Evolutionary conservation across 2,329 filamentous ascomycete species (phyloP).

Genomic region (Graphilbum ipis-grandicollis): DNA sequence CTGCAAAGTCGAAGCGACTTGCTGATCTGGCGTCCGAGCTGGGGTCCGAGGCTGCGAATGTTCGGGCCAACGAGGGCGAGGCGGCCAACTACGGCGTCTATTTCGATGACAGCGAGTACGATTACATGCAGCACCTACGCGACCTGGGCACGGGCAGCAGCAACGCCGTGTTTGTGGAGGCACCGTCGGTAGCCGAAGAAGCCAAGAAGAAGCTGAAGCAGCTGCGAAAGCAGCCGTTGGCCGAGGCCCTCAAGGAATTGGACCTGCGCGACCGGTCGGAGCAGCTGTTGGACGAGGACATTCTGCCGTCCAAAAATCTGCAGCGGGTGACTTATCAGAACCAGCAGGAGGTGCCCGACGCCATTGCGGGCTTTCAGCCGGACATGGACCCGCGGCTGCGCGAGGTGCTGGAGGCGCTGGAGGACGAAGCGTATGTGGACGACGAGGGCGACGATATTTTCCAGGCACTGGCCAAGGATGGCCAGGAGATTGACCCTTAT

Average conservation of each 20-base stretch:
- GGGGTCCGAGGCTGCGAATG: slow-evolving; percentile 42
- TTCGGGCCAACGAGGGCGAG: slow-evolving; percentile 86
- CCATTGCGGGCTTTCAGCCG: slow-evolving; percentile 83
- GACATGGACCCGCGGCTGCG: slow-evolving; percentile 91
- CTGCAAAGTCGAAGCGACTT: slow-evolving; percentile 53
- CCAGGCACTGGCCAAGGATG: slow-evolving; percentile 27
- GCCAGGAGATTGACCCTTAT: slow-evolving; percentile 37
- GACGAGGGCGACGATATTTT: slow-evolving; percentile 83
- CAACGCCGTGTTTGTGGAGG: slow-evolving; percentile 70
- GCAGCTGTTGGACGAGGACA: slow-evolving; percentile 52
- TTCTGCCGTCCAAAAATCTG: slow-evolving; percentile 66
- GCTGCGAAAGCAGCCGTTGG: slow-evolving; percentile 64
- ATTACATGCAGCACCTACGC: slow-evolving; percentile 98
- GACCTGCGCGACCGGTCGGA: slow-evolving; percentile 35
- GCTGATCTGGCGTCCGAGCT: slow-evolving; percentile 64
- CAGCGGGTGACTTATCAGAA: slow-evolving; percentile 69
- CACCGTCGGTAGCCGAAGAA: slow-evolving; percentile 51
- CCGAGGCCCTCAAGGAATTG: slow-evolving; percentile 59
- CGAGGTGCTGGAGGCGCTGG: slow-evolving; percentile 81
- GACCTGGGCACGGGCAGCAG: slow-evolving; percentile 63
- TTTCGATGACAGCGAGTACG: slow-evolving; percentile 88
- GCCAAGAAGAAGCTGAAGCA: slow-evolving; percentile 31
- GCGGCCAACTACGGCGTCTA: slow-evolving; percentile 87
- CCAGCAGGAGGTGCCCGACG: slow-evolving; percentile 84
- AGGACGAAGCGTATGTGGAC: slow-evolving; percentile 89